phyloP scores from a whole-genome alignment of 441 rosid species.

The Pelargonium citronellum region DNA sequence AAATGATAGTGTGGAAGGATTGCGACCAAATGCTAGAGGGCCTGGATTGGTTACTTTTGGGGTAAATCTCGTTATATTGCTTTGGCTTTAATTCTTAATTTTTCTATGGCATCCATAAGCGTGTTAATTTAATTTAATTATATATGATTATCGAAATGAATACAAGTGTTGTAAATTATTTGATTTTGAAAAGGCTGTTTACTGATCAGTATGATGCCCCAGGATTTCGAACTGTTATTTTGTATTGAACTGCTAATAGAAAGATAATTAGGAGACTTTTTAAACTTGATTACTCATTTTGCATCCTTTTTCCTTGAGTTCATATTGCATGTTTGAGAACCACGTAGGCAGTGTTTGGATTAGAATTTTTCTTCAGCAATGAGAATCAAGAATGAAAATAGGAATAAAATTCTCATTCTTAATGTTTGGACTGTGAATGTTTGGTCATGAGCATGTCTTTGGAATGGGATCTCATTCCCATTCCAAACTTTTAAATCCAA shows the following conservation, averaged over 20 bases:
- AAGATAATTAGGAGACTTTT: too few species aligned
- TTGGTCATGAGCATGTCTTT: too few species aligned
- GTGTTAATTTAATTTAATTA: neutral
- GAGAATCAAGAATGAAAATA: too few species aligned
- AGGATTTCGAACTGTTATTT: neutral
- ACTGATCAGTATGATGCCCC: neutral
- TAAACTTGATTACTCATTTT: neutral
- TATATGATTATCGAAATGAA: neutral
- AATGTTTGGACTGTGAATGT: too few species aligned
- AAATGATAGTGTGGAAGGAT: constrained; percentile 97
- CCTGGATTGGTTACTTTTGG: constrained; percentile 98
- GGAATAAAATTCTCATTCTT: too few species aligned
- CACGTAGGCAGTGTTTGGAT: neutral
- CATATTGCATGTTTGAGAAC: neutral
- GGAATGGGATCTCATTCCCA: too few species aligned
- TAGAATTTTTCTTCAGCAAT: too few species aligned
- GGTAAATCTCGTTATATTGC: constrained; percentile 41
- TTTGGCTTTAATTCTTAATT: neutral
- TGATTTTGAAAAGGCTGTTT: neutral
- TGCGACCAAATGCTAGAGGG: constrained; percentile 98
- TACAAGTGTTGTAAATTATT: neutral
- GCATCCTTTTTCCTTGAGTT: neutral
- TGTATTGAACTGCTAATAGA: neutral
- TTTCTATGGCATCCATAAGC: neutral
- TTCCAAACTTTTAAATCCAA: too few species aligned